Base-by-base conservation (phyloP, 2,329 filamentous ascomycete species). In the Periconia sp. region DNA sequence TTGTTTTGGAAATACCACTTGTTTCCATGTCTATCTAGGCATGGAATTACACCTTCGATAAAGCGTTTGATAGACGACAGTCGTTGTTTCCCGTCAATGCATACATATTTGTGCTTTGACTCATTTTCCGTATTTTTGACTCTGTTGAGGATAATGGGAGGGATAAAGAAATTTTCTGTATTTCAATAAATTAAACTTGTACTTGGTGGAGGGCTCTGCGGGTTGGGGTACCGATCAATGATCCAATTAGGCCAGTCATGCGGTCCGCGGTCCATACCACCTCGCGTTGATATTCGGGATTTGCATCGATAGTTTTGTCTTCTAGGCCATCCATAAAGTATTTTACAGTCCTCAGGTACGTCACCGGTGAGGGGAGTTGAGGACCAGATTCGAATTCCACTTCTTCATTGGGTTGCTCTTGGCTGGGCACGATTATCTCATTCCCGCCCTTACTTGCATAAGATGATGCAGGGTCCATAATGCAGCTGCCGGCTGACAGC, bases 31-130 rank as follows among this genome's bases (percentile, higher is more conserved):
- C 67, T 62, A 45, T 81, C 78, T 19, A 72, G 65, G 48, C 77
- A 77, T 3, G 75, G 74, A 41, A 81, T 77, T 20, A 73, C 59
- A 2, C 78, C 79, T 19, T 69, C 71, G 55, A 79, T 71, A 47
- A 81, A 81, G 17, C 74, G 75, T 14, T 64, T 60, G 15, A 81
- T 65, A 1, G 77, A 79, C 1, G 77, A 76, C 5, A 81, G 62
- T 14, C 79, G 74, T 58, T 81, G 78, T 61, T 81, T 80, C 3
- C 79, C 79, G 61, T 80, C 77, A 9, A 80, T 72, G 54, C 77
- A 79, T 17, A 76, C 68, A 11, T 75, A 66, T 14, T 53, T 62
- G 46, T 65, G 61, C 31, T 55, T 59, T 17, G 57, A 44, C 43
- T 52, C 60, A 45, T 62, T 52, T 23, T 52, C 51, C 6, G 31